A percentile compares a stretch with the other conserved stretches of the same genome.
Conservation (phyloP, 768 basidiomycete genomes). For the Leucocoprinus leucothites region DNA sequence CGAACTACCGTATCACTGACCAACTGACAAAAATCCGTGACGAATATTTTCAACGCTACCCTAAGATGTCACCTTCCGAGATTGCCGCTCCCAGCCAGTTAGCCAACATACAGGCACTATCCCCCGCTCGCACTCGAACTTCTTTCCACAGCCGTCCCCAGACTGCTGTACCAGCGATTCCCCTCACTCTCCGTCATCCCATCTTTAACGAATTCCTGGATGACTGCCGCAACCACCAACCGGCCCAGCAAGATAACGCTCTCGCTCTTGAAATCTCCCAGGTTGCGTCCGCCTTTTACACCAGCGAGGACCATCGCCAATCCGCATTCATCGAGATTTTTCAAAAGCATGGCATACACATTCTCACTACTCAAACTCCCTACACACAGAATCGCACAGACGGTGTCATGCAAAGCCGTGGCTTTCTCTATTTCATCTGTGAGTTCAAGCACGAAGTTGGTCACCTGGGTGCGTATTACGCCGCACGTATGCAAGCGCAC, state of each 20-base stretch:
- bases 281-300: slow-evolving; percentile 18
- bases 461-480: slow-evolving; percentile 9
- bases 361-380: neutral
- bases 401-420: slow-evolving; percentile 2
- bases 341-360: slow-evolving; percentile 1
- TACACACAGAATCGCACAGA: neutral
- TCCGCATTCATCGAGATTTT: slow-evolving; percentile 7
- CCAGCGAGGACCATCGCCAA: slow-evolving; percentile 11
- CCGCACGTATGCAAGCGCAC: slow-evolving; percentile 2
- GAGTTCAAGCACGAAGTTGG: slow-evolving; percentile 15
- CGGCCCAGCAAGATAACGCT: slow-evolving; percentile 6
- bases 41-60: too few species aligned
- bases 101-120: too few species aligned
- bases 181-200: slow-evolving; percentile 18
- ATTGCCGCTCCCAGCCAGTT: too few species aligned
- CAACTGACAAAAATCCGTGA: too few species aligned
- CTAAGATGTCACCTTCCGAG: too few species aligned
- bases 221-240: slow-evolving; percentile 7
- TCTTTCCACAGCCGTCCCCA: slow-evolving; percentile 19
- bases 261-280: slow-evolving; percentile 14
- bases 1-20: too few species aligned
- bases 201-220: slow-evolving; percentile 20
- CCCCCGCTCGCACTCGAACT: too few species aligned
- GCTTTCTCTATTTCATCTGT: neutral
- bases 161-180: slow-evolving; percentile 13